phyloP scores from a whole-genome alignment of 2,329 filamentous ascomycete species.

The Fusarium nodosum region DNA sequence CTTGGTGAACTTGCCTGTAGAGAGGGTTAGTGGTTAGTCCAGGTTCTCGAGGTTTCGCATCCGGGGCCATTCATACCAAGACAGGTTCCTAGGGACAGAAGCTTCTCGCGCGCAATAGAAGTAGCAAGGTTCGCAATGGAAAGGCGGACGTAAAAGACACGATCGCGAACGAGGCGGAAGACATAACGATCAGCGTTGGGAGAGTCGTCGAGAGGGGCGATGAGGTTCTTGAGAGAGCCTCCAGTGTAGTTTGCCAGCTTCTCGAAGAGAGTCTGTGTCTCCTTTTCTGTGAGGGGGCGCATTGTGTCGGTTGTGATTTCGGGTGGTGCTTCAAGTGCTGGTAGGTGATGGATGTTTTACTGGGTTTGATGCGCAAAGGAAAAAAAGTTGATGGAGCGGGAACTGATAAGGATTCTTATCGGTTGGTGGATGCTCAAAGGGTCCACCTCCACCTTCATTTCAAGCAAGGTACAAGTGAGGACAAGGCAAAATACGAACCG shows the following conservation, averaged over 20 bases:
- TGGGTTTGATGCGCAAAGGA: constrained; percentile 25
- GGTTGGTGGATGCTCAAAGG: constrained; percentile 1
- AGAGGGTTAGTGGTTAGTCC: constrained; percentile 25
- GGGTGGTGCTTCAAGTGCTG: constrained; percentile 20
- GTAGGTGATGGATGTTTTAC: constrained; percentile 14
- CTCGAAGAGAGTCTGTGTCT: constrained; percentile 85
- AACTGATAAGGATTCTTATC: constrained; percentile 47
- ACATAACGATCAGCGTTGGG: constrained; percentile 82
- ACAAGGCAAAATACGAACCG: not conserved
- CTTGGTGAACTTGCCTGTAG: constrained; percentile 90
- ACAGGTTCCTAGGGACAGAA: constrained; percentile 90
- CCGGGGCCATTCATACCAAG: constrained; percentile 63
- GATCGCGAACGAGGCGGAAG: constrained; percentile 84
- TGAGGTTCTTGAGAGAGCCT: constrained; percentile 85
- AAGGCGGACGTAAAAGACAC: constrained; percentile 93
- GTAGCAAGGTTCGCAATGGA: constrained; percentile 93
- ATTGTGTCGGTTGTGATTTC: constrained; percentile 63
- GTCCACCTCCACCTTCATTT: constrained; percentile 6
- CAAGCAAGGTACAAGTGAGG: constrained; percentile 1
- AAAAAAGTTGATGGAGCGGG: constrained; percentile 42
- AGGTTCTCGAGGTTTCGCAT: not conserved
- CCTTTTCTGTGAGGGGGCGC: constrained; percentile 84
- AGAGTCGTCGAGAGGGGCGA: constrained; percentile 77
- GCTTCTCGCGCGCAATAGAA: constrained; percentile 82
- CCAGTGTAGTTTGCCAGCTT: constrained; percentile 97